Base-by-base conservation (phyloP, 345 rosid species). In the Luvunga scandens region DNA sequence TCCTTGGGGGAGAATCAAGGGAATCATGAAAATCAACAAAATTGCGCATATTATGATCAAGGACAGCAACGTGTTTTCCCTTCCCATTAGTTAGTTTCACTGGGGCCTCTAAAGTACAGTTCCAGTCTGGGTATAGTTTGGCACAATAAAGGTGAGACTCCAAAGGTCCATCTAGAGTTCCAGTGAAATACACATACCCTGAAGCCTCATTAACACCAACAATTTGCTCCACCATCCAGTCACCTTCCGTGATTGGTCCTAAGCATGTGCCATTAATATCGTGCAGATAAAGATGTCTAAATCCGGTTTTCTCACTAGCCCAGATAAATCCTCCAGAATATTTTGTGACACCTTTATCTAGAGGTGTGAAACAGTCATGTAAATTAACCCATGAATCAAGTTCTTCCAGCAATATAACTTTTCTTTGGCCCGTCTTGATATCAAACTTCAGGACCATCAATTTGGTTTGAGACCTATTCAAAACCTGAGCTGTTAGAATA, bases 261-360 rank as follows among this genome's bases (percentile, higher is more conserved):
- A 92, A 79, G 87, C 92, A 93, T 67, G 85, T 71, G 66, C 99
- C 99, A 69, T 87, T 83, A 63, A 84, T 86, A 76, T 90, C 94
- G 76, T 92, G 89, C 77, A 96, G 86, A 88, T 92, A 92, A 77
- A 96, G 91, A 85, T 96, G 99, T 81, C 93, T 87, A 77, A 84
- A 96, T 83, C 99, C 97, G 0, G 95, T 87, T 83, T 79, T 92
- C 82, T 96, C 99, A 73, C 98, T 93, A 9, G 99, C 98, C 98
- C 98, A 96, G 66, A 93, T 90, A 84, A 96, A 96, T 30, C 98
- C 98, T 69, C 89, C 93, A 48, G 98, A 87, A 77, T 71, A 80
- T 73, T 83, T 83, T 27, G 81, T 71, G 48, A 85, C 78, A 36
- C 91, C 85, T 79, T 84, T 92, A 83, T 92, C 97, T 45, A 96